Evolutionary conservation across 129 eudicot genomes (phyloP), one percentile per base, ranked within the genome.

Genomic region (Flaveria trinervia): DNA sequence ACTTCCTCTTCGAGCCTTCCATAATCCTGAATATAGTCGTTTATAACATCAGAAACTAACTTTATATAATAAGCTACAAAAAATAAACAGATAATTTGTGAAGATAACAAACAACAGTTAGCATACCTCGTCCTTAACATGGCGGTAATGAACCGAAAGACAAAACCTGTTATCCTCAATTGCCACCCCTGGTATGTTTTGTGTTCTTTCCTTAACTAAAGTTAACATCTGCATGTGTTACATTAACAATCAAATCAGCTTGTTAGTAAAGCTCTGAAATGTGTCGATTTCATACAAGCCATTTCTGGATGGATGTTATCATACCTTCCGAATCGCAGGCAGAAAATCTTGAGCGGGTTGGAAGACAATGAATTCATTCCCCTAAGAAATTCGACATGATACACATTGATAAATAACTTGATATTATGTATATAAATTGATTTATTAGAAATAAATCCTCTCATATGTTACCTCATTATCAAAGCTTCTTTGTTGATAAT

Each of bases 101-200:
- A 56, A 56, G 13, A 39, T 43, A 9, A 77, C 49, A 1, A 51
- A 55, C 11, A 26, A 41, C 11, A 7, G 54, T 70, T 77, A 25
- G 74, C 74, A 52, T 77, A 87, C 91, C 88, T 84, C 81, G 15
- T 87, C 74, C 26, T 70, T 72, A 51, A 87, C 91, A 82, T 87
- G 85, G 48, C 91, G 77, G 68, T 78, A 84, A 70, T 87, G 91
- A 56, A 87, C 91, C 72, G 91, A 84, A 50, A 84, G 62, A 62
- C 91, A 87, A 68, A 87, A 87, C 39, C 72, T 82, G 30, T 87
- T 87, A 67, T 87, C 85, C 68, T 87, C 91, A 49, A 87, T 76
- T 59, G 51, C 49, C 39, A 79, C 86, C 4, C 91, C 88, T 46
- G 74, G 52, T 22, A 82, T 82, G 45, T 71, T 41, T 48, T 73